Evolutionary conservation across 257 asterid species (phyloP).

Genomic region (Datura wrightii): DNA sequence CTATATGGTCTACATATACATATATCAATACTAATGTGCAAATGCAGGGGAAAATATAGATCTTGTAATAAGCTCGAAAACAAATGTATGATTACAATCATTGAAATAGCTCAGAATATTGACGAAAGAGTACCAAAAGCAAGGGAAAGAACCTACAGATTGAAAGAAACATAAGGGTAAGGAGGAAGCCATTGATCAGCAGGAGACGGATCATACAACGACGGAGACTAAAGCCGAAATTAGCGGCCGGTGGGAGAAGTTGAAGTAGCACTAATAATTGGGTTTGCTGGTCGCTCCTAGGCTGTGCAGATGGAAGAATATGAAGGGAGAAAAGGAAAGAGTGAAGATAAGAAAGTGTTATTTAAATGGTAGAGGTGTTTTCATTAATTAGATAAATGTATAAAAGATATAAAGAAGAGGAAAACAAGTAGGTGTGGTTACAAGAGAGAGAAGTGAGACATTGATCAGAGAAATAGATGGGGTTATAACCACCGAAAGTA

Average conservation of each 20-base stretch:
- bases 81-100: background rate
- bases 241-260: constrained; percentile 13
- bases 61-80: constrained; percentile 1
- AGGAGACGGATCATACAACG: background rate
- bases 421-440: too few relatives aligned
- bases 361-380: background rate
- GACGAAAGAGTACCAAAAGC: background rate
- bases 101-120: background rate
- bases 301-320: background rate
- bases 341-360: background rate
- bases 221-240: background rate
- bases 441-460: too few relatives aligned
- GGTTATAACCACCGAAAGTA: too few relatives aligned
- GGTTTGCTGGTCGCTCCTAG: constrained; percentile 13
- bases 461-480: too few relatives aligned
- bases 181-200: background rate
- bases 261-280: constrained; percentile 1
- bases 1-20: background rate
- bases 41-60: background rate
- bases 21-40: background rate
- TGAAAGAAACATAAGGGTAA: background rate
- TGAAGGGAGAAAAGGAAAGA: background rate
- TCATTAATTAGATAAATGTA: background rate
- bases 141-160: constrained; percentile 16
- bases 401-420: too few relatives aligned